Evolutionary conservation across 1,284 basidiomycete species (phyloP).

Genomic region (Apiotrichum mycotoxinovorans): DNA sequence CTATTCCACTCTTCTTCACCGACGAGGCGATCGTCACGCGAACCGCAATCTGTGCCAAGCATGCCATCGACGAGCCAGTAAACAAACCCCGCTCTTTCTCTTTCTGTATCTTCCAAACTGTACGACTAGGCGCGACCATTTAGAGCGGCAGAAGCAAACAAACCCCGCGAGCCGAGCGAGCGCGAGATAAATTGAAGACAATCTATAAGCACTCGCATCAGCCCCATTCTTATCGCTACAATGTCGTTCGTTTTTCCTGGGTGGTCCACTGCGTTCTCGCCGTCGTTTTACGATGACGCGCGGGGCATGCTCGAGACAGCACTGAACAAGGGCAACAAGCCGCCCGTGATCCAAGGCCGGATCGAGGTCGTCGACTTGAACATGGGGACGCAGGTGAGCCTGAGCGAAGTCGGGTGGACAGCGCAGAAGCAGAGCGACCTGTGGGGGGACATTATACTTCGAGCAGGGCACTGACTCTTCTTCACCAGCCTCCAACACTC

Average conservation of each 20-base stretch:
- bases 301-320: conserved; percentile 90
- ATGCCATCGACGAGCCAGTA: no score
- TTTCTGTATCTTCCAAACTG: no score
- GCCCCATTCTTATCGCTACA: no score
- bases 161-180: background rate
- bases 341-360: conserved; percentile 93
- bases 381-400: conserved; percentile 89
- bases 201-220: no score
- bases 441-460: background rate
- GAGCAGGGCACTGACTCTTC: background rate
- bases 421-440: no score
- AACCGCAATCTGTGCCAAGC: no score
- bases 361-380: conserved; percentile 96
- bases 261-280: conserved; percentile 89
- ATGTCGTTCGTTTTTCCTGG: conserved; percentile 95
- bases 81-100: no score
- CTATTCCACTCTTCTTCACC: no score
- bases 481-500: conserved; percentile 94
- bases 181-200: no score
- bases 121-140: no score
- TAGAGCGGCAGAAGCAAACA: background rate
- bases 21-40: no score
- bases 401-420: background rate
- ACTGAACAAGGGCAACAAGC: conserved; percentile 95
- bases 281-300: conserved; percentile 89